Evolutionary conservation across 2,329 filamentous ascomycete genomes (phyloP).

Genomic region (Bipolaris zeicola): DNA sequence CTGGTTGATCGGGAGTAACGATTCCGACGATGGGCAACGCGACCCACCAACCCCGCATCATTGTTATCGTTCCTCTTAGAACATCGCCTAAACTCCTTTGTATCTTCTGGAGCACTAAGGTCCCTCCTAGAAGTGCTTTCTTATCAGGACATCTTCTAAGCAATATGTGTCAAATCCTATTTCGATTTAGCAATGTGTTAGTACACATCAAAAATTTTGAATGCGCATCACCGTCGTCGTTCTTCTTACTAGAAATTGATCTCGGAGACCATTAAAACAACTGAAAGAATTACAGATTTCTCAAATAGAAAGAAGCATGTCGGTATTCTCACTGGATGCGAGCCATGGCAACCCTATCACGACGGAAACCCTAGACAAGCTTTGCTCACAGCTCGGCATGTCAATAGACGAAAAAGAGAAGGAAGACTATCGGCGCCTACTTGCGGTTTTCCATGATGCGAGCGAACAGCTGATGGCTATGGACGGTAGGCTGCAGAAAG

Average conservation of each 20-base stretch:
- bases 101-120: background rate
- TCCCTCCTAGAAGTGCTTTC: background rate
- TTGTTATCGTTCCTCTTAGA: slow-evolving; percentile 3
- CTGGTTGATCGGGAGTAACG: slow-evolving; percentile 7
- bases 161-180: background rate
- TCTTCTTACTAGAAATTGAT: background rate
- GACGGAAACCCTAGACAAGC: slow-evolving; percentile 35
- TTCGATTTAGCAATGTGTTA: background rate
- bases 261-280: background rate
- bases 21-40: slow-evolving; percentile 7
- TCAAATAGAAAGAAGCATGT: slow-evolving; percentile 32
- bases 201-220: background rate
- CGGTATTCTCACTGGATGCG: slow-evolving; percentile 46
- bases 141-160: background rate
- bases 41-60: slow-evolving; percentile 6
- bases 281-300: background rate
- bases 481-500: slow-evolving; percentile 35
- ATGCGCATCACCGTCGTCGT: background rate
- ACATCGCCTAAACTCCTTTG: background rate
- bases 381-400: slow-evolving; percentile 43
- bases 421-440: slow-evolving; percentile 47
- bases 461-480: slow-evolving; percentile 47
- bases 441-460: slow-evolving; percentile 50
- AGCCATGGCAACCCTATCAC: slow-evolving; percentile 45
- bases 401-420: slow-evolving; percentile 43